These are phyloP conservation scores for Talaromyces marneffei DNA, from an alignment of 2,329 filamentous ascomycete genomes.

Conservation along the genomic window DNA sequence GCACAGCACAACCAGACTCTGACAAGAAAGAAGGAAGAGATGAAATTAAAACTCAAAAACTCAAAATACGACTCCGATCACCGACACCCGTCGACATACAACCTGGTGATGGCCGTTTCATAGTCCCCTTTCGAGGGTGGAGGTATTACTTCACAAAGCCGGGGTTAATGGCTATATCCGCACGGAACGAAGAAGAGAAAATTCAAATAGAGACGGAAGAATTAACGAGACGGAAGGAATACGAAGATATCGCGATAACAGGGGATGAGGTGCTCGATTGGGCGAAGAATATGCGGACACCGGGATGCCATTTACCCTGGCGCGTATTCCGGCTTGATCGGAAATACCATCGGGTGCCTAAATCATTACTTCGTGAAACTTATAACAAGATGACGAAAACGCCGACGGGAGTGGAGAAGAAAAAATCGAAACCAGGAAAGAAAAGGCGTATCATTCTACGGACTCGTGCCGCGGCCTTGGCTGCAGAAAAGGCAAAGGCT, in stretches of 20 bases:
- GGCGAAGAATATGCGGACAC: conserved; percentile 22
- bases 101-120: conserved; percentile 31
- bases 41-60: conserved; percentile 27
- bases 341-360: conserved; percentile 4
- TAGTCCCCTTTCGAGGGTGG: conserved; percentile 39
- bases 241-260: conserved; percentile 33
- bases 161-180: conserved; percentile 18
- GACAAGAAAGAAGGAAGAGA: not conserved
- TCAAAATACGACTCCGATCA: conserved; percentile 36
- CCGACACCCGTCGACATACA: conserved; percentile 28
- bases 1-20: not conserved
- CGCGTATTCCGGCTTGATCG: conserved; percentile 34
- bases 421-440: conserved; percentile 39
- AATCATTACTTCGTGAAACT: not conserved
- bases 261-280: conserved; percentile 28
- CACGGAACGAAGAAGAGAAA: conserved; percentile 11
- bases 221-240: conserved; percentile 24
- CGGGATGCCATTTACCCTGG: conserved; percentile 39
- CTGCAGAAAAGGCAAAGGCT: not conserved
- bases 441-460: conserved; percentile 38
- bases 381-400: not conserved
- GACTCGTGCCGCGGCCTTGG: conserved; percentile 24
- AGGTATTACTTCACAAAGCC: conserved; percentile 38
- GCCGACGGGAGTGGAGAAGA: not conserved
- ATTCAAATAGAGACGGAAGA: not conserved